These are phyloP conservation scores for Fusarium heterosporum DNA, from an alignment of 2,329 filamentous ascomycete genomes.

Conservation along the genomic window DNA sequence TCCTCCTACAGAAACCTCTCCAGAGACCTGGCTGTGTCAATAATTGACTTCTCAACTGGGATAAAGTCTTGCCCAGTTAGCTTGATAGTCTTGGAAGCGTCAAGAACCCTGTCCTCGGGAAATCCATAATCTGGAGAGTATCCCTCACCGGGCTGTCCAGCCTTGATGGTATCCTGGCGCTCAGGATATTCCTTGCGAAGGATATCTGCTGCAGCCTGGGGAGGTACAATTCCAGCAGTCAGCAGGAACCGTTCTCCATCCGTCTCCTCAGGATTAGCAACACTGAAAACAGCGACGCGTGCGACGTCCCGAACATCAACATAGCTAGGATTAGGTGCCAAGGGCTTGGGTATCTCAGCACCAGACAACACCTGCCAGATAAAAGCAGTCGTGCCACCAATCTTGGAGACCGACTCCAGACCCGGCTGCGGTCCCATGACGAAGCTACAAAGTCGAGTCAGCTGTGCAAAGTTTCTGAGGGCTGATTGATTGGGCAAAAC, in stretches of 20 bases:
- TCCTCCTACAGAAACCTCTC: constrained; percentile 34
- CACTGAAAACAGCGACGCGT: constrained; percentile 39
- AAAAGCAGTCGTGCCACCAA: constrained; percentile 36
- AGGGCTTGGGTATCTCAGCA: constrained; percentile 37
- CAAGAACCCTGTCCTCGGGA: constrained; percentile 24
- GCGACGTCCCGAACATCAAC: constrained; percentile 44
- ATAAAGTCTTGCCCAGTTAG: constrained; percentile 36
- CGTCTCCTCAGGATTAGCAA: constrained; percentile 34
- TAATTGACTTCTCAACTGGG: constrained; percentile 36
- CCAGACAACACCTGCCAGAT: constrained; percentile 43
- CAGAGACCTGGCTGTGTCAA: constrained; percentile 40
- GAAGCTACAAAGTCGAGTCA: constrained; percentile 27
- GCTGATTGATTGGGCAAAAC: neutral
- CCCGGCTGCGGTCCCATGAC: constrained; percentile 42
- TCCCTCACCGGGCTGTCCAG: constrained; percentile 36
- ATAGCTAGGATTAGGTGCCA: constrained; percentile 21
- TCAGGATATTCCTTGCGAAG: constrained; percentile 42
- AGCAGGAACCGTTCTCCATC: constrained; percentile 41
- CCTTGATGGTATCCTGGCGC: constrained; percentile 38
- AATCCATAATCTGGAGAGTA: constrained; percentile 32
- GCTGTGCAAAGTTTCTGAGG: fast-evolving
- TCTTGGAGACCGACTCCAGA: constrained; percentile 37
- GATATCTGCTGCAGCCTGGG: constrained; percentile 42
- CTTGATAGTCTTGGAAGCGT: constrained; percentile 36
- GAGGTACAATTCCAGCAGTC: constrained; percentile 31